phyloP scores from a whole-genome alignment of 78 protist genomes.

The Trichosphaerium sp. region DNA sequence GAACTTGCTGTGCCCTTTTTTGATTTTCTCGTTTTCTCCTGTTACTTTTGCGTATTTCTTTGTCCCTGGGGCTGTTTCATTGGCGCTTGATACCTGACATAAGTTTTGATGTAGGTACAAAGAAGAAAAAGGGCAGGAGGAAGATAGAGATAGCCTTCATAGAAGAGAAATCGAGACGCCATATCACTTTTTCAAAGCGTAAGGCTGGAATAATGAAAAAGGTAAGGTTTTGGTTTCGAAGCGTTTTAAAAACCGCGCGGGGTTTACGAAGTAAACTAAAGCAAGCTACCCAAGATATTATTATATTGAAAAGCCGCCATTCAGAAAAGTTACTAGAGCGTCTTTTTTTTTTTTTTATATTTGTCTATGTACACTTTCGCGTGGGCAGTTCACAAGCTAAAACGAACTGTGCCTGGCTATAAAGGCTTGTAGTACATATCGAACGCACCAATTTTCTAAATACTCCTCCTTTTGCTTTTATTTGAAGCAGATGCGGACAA shows the following conservation, averaged over 20 bases:
- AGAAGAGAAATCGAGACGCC: slow-evolving; percentile 68
- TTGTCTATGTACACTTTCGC: too few species aligned
- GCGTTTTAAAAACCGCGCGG: background rate
- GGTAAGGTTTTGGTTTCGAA: background rate
- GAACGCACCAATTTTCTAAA: background rate
- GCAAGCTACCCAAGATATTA: background rate
- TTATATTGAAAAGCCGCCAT: background rate
- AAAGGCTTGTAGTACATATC: background rate
- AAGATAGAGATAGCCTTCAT: slow-evolving; percentile 82
- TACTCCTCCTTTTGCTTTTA: too few species aligned
- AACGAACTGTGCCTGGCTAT: too few species aligned
- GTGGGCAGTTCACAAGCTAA: background rate
- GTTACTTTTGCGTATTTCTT: too few species aligned
- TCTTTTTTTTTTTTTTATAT: background rate
- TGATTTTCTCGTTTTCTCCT: too few species aligned
- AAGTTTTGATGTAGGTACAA: too few species aligned
- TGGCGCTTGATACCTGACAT: too few species aligned
- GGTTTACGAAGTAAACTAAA: background rate
- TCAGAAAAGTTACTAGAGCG: background rate
- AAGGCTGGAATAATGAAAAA: slow-evolving; percentile 81
- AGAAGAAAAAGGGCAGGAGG: slow-evolving; percentile 66
- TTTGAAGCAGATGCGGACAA: too few species aligned
- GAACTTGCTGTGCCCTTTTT: too few species aligned
- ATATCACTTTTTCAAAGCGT: slow-evolving; percentile 78
- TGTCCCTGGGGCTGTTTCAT: too few species aligned